Evolutionary conservation across 352 stramenopile genomes (phyloP).

Genomic region (Pythium angustatum): DNA sequence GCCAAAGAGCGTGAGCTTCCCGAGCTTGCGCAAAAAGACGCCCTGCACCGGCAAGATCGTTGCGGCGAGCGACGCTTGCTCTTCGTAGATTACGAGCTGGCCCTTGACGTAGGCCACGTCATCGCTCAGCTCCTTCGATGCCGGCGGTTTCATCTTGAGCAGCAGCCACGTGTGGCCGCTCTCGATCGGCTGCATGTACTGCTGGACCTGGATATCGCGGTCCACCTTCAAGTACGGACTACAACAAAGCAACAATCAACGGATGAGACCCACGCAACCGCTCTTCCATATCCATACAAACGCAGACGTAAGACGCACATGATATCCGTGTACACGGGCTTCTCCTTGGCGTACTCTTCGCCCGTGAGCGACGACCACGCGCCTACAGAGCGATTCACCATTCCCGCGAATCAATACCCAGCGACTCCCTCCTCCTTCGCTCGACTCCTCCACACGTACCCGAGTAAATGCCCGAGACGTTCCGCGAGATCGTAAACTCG

Average conservation of each 20-base stretch:
- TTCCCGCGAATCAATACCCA: neutral
- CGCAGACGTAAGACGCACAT: slow-evolving; percentile 38
- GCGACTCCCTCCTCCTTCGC: too few relatives aligned
- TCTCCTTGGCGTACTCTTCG: slow-evolving; percentile 61
- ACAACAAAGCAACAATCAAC: neutral
- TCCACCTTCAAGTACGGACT: slow-evolving; percentile 74
- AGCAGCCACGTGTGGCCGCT: slow-evolving; percentile 77
- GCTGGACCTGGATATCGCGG: slow-evolving; percentile 71
- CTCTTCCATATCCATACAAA: too few relatives aligned
- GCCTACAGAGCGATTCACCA: slow-evolving; percentile 24
- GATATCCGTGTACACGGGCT: slow-evolving; percentile 62
- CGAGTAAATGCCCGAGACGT: slow-evolving; percentile 82
- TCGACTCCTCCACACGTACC: slow-evolving; percentile 26
- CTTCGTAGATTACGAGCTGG: slow-evolving; percentile 83
- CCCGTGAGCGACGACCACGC: slow-evolving; percentile 60
- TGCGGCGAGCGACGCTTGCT: slow-evolving; percentile 71
- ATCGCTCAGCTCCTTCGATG: slow-evolving; percentile 60
- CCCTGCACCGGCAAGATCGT: slow-evolving; percentile 84
- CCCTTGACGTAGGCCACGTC: slow-evolving; percentile 81
- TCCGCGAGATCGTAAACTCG: slow-evolving; percentile 41
- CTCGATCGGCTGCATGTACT: slow-evolving; percentile 74
- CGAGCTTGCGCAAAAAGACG: slow-evolving; percentile 73
- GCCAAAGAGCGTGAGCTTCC: slow-evolving; percentile 77
- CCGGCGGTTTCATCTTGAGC: slow-evolving; percentile 77
- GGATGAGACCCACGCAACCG: too few relatives aligned